Conservation (phyloP, 164 flowering plant species). For the Annona squamosa region DNA sequence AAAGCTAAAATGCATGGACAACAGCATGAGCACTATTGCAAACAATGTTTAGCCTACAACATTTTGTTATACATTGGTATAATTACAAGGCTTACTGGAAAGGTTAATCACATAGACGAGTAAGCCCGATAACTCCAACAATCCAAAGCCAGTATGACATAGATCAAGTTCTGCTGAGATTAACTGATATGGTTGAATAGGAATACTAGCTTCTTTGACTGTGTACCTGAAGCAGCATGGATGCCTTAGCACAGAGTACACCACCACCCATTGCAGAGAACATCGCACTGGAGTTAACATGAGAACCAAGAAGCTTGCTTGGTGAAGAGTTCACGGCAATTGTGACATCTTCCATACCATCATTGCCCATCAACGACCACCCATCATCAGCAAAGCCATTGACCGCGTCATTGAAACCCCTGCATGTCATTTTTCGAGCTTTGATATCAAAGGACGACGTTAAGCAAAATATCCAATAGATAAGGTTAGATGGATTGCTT, state of each 20-base stretch:
- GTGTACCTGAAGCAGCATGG: slow-evolving; percentile 76
- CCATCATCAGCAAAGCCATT: slow-evolving; percentile 87
- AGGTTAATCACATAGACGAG: too few relatives aligned
- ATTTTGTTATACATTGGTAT: too few relatives aligned
- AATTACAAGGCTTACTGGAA: too few relatives aligned
- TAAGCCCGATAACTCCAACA: too few relatives aligned
- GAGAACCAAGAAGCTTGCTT: slow-evolving; percentile 44
- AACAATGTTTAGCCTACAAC: too few relatives aligned
- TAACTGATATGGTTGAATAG: too few relatives aligned
- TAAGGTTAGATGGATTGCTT: background rate
- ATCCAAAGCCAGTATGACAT: too few relatives aligned
- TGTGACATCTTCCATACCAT: slow-evolving; percentile 79
- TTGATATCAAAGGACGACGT: background rate
- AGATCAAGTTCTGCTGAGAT: too few relatives aligned
- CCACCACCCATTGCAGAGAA: slow-evolving; percentile 55
- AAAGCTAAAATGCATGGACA: too few relatives aligned
- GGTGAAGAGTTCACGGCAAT: slow-evolving; percentile 60
- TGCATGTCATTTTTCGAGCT: slow-evolving; percentile 9
- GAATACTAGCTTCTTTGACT: background rate
- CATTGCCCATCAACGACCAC: slow-evolving; percentile 62
- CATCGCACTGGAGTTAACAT: slow-evolving; percentile 26
- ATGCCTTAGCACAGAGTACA: slow-evolving; percentile 77
- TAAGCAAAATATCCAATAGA: background rate
- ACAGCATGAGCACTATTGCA: too few relatives aligned
- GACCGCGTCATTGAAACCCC: slow-evolving; percentile 86